These are phyloP conservation scores for Henckelia pumila DNA, from an alignment of 257 asterid genomes.

Conservation along the genomic window DNA sequence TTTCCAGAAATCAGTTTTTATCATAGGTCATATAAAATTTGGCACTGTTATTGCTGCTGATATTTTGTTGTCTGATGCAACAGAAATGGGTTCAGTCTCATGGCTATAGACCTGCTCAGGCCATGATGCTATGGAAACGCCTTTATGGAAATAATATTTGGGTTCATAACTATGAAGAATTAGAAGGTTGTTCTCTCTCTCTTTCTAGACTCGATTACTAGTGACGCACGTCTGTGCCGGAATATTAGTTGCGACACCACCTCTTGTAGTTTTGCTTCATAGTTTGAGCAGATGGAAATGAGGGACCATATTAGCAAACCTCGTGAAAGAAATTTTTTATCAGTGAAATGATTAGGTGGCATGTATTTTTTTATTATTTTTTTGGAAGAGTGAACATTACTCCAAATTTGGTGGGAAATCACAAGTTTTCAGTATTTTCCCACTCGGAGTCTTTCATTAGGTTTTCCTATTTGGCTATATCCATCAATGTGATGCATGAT, in stretches of 20 bases:
- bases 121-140: conserved; percentile 94
- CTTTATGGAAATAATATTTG: conserved; percentile 71
- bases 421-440: neutral
- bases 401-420: neutral
- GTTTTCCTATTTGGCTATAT: neutral
- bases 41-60: conserved; percentile 16
- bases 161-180: conserved; percentile 67
- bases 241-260: neutral
- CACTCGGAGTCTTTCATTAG: neutral
- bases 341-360: neutral
- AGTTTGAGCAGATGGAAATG: neutral
- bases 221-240: conserved; percentile 6
- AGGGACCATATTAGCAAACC: neutral
- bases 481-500: neutral
- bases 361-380: neutral
- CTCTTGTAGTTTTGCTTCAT: conserved; percentile 10
- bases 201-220: neutral
- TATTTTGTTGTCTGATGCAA: conserved; percentile 20
- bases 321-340: neutral
- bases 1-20: conserved; percentile 3
- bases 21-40: conserved; percentile 5
- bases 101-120: conserved; percentile 88
- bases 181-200: conserved; percentile 52
- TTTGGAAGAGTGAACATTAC: neutral
- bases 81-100: conserved; percentile 90